Evolutionary conservation across 805 yeast species (phyloP).

Genomic region (Millerozyma miso): DNA sequence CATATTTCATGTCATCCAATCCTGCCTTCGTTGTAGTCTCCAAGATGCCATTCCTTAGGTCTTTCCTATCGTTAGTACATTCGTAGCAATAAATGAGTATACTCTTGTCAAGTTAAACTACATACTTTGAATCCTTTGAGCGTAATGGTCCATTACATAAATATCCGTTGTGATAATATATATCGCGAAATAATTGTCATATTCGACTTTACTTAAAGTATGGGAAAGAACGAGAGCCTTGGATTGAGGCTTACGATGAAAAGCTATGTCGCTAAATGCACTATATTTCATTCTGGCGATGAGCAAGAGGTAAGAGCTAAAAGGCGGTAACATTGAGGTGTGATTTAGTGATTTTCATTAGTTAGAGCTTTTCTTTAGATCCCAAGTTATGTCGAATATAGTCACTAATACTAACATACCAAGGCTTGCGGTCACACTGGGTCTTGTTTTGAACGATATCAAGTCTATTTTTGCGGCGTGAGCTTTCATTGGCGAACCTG

Average conservation of each 20-base stretch:
- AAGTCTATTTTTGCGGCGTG: neutral
- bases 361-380: too few species aligned
- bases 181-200: too few species aligned
- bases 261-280: too few species aligned
- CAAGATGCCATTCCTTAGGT: conserved; percentile 2
- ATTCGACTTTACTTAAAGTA: too few species aligned
- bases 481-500: conserved; percentile 1
- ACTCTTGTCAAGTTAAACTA: too few species aligned
- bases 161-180: too few species aligned
- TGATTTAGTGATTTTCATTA: too few species aligned
- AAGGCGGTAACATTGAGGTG: too few species aligned
- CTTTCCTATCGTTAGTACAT: neutral
- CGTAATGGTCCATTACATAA: neutral
- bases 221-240: too few species aligned
- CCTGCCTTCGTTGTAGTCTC: conserved; percentile 5
- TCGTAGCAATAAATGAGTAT: neutral
- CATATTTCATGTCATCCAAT: conserved; percentile 2
- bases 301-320: too few species aligned
- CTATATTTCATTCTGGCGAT: too few species aligned
- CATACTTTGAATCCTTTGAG: neutral
- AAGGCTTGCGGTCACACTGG: conserved; percentile 2
- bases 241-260: too few species aligned
- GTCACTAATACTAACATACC: conserved; percentile 4
- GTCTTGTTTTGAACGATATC: neutral
- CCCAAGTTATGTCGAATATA: neutral